Conservation (phyloP, 1,284 basidiomycete genomes). For the Mycena citricolor region DNA sequence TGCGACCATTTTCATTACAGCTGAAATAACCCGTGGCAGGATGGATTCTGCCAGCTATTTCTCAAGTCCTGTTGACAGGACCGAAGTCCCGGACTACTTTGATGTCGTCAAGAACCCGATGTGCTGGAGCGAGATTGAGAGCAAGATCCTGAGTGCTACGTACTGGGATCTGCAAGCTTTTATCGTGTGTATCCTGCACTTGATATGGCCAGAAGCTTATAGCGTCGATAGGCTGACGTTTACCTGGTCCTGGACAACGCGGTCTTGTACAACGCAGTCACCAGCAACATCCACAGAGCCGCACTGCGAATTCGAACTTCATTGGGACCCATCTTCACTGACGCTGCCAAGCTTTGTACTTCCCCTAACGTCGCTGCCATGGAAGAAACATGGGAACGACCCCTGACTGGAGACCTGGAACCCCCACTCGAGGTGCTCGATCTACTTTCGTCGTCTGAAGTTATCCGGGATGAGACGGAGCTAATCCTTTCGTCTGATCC, state of each 20-base stretch:
- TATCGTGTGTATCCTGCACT: constrained; percentile 49
- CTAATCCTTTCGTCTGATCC: constrained; percentile 58
- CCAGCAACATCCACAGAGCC: constrained; percentile 70
- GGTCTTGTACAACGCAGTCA: constrained; percentile 80
- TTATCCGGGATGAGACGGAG: constrained; percentile 50
- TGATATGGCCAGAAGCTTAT: not conserved
- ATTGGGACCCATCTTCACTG: constrained; percentile 59
- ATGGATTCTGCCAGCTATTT: constrained; percentile 77
- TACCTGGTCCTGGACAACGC: constrained; percentile 86
- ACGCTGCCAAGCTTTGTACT: constrained; percentile 45
- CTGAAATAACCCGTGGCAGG: too few relatives aligned
- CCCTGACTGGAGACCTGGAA: constrained; percentile 55
- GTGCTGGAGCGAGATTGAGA: constrained; percentile 84
- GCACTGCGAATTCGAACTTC: constrained; percentile 70
- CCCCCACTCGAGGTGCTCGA: constrained; percentile 56
- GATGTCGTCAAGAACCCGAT: constrained; percentile 87
- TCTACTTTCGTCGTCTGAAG: constrained; percentile 51
- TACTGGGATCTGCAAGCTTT: constrained; percentile 81
- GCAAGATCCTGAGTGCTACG: constrained; percentile 73
- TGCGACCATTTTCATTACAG: too few relatives aligned
- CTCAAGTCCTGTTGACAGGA: constrained; percentile 76
- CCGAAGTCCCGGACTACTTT: constrained; percentile 90
- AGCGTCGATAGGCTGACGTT: constrained; percentile 66
- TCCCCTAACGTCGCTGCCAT: constrained; percentile 15
- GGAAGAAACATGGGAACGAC: constrained; percentile 11